A percentile compares a stretch with the other conserved stretches of the same genome.
phyloP scores from a whole-genome alignment of 805 yeast genomes.

The Starmerella floris region DNA sequence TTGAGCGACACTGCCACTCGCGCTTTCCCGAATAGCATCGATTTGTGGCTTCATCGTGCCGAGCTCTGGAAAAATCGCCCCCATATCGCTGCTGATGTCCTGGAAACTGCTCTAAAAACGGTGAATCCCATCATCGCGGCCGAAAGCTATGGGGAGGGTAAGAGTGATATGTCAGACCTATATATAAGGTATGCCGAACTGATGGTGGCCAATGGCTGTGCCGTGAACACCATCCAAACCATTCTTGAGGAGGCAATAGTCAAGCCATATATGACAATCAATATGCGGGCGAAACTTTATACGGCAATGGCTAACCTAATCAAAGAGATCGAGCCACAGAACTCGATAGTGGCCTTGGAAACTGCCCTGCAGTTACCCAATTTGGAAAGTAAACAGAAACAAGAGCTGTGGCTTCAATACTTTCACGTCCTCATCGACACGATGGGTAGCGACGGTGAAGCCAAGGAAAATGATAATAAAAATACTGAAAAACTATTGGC shows the following conservation, averaged over 20 bases:
- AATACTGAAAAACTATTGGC: slow-evolving; percentile 2
- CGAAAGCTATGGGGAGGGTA: not conserved
- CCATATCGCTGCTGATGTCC: slow-evolving; percentile 38
- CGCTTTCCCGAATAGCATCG: slow-evolving; percentile 47
- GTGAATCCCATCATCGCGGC: slow-evolving; percentile 43
- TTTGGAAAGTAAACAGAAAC: not conserved
- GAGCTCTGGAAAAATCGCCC: slow-evolving; percentile 31
- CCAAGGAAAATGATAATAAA: not conserved
- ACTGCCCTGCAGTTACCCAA: not conserved
- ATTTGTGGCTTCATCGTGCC: slow-evolving; percentile 56
- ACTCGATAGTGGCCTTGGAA: not conserved
- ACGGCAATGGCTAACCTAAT: not conserved
- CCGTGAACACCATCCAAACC: not conserved
- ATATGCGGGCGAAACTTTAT: not conserved
- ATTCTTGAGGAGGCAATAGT: slow-evolving; percentile 1
- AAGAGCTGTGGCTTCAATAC: slow-evolving; percentile 10
- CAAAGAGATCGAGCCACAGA: not conserved
- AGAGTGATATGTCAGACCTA: slow-evolving; percentile 6
- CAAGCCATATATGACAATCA: not conserved
- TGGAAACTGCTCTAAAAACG: slow-evolving; percentile 48
- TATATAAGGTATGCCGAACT: slow-evolving; percentile 11
- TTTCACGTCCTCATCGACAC: slow-evolving; percentile 4
- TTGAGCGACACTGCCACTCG: slow-evolving; percentile 56
- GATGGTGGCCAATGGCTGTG: slow-evolving; percentile 10
- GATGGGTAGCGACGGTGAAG: not conserved